Evolutionary conservation across 805 yeast species (phyloP).

Genomic region (Suhomyces vadensis): DNA sequence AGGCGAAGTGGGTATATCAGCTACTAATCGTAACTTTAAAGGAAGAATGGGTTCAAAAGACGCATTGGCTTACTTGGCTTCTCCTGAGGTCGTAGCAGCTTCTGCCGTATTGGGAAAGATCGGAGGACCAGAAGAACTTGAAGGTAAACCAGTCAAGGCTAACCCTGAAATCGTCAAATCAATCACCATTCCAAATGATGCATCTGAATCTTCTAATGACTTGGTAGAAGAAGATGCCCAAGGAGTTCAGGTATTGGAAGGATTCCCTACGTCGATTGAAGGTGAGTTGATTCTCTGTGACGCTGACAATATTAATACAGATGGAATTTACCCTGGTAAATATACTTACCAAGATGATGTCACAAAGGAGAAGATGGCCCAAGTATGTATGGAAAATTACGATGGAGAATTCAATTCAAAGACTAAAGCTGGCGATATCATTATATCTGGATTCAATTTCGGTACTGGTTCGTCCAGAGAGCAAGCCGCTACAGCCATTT

Average conservation of each 20-base stretch:
- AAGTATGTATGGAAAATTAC: constrained; percentile 99
- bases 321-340: constrained; percentile 98
- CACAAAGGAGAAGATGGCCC: constrained; percentile 93
- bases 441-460: constrained; percentile 90
- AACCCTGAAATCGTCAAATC: constrained; percentile 53
- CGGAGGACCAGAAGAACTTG: constrained; percentile 86
- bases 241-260: constrained; percentile 72
- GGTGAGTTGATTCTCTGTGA: constrained; percentile 96
- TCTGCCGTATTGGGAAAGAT: constrained; percentile 94
- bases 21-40: constrained; percentile 97
- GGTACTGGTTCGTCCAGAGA: constrained; percentile 99
- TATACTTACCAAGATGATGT: constrained; percentile 99
- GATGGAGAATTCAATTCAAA: constrained; percentile 83
- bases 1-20: constrained; percentile 98
- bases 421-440: constrained; percentile 84
- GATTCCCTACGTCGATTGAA: constrained; percentile 84
- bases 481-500: constrained; percentile 97
- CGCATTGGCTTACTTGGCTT: constrained; percentile 92
- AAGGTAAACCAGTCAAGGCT: constrained; percentile 50
- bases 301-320: constrained; percentile 96
- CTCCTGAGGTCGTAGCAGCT: constrained; percentile 98
- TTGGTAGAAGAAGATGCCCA: constrained; percentile 33
- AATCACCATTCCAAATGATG: constrained; percentile 26
- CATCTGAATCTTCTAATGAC: constrained; percentile 28
- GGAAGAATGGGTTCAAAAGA: constrained; percentile 99